These are phyloP conservation scores for Cochlearia excelsa DNA, from an alignment of 345 rosid species.

Conservation along the genomic window DNA sequence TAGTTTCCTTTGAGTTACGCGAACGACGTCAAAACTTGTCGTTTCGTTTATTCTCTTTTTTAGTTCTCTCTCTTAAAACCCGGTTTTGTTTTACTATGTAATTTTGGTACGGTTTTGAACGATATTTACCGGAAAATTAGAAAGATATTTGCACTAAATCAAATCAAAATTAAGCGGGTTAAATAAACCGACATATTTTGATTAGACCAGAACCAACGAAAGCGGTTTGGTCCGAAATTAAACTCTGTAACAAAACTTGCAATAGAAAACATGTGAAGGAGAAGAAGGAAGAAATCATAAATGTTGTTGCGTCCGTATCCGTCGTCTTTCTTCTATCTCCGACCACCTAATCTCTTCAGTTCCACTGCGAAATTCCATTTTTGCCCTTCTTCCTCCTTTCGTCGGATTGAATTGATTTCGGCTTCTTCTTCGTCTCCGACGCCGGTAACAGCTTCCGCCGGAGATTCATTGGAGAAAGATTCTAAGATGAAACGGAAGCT, in stretches of 20 bases:
- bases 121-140: no score
- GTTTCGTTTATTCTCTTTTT: slow-evolving; percentile 27
- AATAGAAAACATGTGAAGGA: slow-evolving; percentile 23
- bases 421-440: slow-evolving; percentile 38
- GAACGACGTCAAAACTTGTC: slow-evolving; percentile 32
- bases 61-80: slow-evolving; percentile 30
- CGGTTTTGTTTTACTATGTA: neutral
- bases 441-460: slow-evolving; percentile 40
- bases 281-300: slow-evolving; percentile 15
- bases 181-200: slow-evolving; percentile 6
- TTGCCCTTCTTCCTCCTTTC: slow-evolving; percentile 35
- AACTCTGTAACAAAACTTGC: slow-evolving; percentile 3
- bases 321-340: slow-evolving; percentile 44
- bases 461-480: slow-evolving; percentile 66
- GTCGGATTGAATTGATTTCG: slow-evolving; percentile 31
- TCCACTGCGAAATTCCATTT: slow-evolving; percentile 12
- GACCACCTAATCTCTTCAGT: slow-evolving; percentile 31
- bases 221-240: slow-evolving; percentile 29
- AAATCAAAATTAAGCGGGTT: no score
- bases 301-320: slow-evolving; percentile 39
- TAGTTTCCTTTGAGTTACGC: no score
- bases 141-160: no score
- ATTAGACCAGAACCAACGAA: slow-evolving; percentile 12
- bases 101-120: neutral
- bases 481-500: slow-evolving; percentile 51